Percentiles rank a stretch among this genome's conserved stretches.
Conservation (phyloP, 2,329 filamentous ascomycete genomes). For the Xylariales sp. region DNA sequence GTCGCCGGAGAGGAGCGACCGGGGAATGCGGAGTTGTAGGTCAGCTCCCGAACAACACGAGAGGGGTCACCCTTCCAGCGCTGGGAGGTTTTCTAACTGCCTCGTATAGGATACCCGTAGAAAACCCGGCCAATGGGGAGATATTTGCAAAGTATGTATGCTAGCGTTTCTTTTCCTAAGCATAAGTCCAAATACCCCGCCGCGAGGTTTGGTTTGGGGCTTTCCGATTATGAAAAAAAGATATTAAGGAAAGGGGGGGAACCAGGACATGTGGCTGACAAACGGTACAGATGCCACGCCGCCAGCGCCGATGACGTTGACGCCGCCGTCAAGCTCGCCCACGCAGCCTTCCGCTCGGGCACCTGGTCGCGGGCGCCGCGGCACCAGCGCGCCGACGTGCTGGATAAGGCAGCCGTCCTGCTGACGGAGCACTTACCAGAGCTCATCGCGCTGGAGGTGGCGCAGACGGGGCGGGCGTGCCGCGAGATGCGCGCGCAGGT, state of each 20-base stretch:
- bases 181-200: background rate
- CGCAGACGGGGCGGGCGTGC: conserved; percentile 63
- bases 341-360: conserved; percentile 43
- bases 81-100: background rate
- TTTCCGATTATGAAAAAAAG: too few relatives aligned
- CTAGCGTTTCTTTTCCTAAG: background rate
- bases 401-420: conserved; percentile 54
- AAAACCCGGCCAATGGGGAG: conserved; percentile 49
- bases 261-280: too few relatives aligned
- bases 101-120: conserved; percentile 40
- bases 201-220: conserved; percentile 3
- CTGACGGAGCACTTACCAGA: conserved; percentile 46
- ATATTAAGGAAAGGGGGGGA: too few relatives aligned
- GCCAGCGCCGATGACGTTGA: conserved; percentile 42
- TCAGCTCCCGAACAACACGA: conserved; percentile 8
- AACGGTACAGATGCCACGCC: conserved; percentile 44
- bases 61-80: conserved; percentile 2
- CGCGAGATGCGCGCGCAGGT: conserved; percentile 70
- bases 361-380: conserved; percentile 53
- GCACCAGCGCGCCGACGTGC: conserved; percentile 55
- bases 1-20: conserved; percentile 32
- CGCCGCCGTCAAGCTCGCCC: conserved; percentile 33
- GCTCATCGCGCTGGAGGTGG: conserved; percentile 60
- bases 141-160: conserved; percentile 40
- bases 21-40: conserved; percentile 43